Conservation (phyloP, 2,329 filamentous ascomycete genomes). For the Aspergillus ochraceus region DNA sequence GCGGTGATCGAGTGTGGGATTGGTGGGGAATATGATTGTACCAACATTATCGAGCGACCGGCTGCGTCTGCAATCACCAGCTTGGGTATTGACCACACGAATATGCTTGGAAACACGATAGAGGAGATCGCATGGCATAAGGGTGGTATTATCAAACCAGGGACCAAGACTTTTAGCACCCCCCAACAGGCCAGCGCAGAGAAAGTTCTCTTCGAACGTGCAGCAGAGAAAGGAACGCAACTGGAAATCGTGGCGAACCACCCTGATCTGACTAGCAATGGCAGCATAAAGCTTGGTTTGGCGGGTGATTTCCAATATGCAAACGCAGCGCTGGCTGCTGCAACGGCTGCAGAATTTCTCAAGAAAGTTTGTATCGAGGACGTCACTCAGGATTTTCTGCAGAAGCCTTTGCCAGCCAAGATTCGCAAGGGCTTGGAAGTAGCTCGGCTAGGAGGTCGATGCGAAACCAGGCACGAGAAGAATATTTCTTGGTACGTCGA, state of each 20-base stretch:
- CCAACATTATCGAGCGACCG: conserved; percentile 75
- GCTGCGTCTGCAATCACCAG: conserved; percentile 74
- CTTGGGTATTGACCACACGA: conserved; percentile 81
- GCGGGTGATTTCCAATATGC: conserved; percentile 63
- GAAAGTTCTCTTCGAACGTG: conserved; percentile 57
- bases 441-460: conserved; percentile 73
- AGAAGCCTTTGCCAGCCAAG: conserved; percentile 55
- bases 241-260: conserved; percentile 53
- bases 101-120: conserved; percentile 75
- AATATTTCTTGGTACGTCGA: conserved; percentile 77
- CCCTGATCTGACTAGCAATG: conserved; percentile 42
- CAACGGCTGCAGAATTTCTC: conserved; percentile 45
- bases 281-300: conserved; percentile 56
- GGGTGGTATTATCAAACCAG: conserved; percentile 76
- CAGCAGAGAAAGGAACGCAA: conserved; percentile 49
- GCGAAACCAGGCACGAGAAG: conserved; percentile 64
- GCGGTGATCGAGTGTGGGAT: conserved; percentile 93
- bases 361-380: conserved; percentile 32
- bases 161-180: conserved; percentile 63
- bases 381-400: conserved; percentile 39
- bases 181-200: conserved; percentile 57
- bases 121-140: conserved; percentile 92
- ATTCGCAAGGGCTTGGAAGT: conserved; percentile 66
- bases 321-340: conserved; percentile 62
- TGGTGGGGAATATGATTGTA: conserved; percentile 89